Conservation (phyloP, 2,329 filamentous ascomycete species). For the Colletotrichum orchidophilum region DNA sequence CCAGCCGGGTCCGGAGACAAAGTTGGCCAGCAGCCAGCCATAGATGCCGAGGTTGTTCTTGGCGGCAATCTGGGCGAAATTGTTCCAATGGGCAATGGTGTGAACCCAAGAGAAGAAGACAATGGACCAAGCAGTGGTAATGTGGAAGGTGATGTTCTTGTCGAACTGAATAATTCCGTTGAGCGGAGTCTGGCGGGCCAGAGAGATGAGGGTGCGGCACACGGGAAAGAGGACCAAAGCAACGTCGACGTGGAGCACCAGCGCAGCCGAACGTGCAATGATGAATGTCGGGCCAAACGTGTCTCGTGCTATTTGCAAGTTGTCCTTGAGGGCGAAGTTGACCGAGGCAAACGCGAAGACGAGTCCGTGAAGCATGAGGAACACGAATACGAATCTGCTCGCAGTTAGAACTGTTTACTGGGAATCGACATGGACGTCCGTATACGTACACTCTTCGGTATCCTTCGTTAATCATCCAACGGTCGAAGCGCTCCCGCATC, state of each 20-base stretch:
- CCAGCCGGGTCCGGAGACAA: conserved; percentile 84
- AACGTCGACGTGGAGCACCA: conserved; percentile 84
- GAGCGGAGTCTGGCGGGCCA: conserved; percentile 80
- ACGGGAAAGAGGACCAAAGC: conserved; percentile 83
- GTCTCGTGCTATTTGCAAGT: conserved; percentile 69
- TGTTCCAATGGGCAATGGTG: conserved; percentile 88
- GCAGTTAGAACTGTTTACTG: conserved; percentile 21
- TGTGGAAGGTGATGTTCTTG: conserved; percentile 91
- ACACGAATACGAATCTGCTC: conserved; percentile 78
- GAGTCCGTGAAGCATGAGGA: conserved; percentile 77
- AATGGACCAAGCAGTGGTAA: conserved; percentile 85
- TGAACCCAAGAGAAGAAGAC: conserved; percentile 90
- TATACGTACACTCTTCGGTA: conserved; percentile 78
- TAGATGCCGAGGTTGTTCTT: conserved; percentile 81
- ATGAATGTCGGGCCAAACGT: conserved; percentile 81
- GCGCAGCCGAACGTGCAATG: conserved; percentile 78
- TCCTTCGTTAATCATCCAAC: conserved; percentile 92
- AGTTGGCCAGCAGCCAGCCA: conserved; percentile 80
- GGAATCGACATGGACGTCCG: not conserved
- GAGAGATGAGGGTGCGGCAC: conserved; percentile 84
- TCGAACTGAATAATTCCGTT: conserved; percentile 90
- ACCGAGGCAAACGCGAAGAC: conserved; percentile 84
- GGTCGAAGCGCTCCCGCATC: conserved; percentile 77
- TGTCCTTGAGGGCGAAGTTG: conserved; percentile 83
- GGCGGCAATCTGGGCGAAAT: conserved; percentile 79